Percentiles rank a stretch among this genome's conserved stretches.
Evolutionary conservation across 768 basidiomycete genomes (phyloP).

Genomic region (Nidularia sp.): DNA sequence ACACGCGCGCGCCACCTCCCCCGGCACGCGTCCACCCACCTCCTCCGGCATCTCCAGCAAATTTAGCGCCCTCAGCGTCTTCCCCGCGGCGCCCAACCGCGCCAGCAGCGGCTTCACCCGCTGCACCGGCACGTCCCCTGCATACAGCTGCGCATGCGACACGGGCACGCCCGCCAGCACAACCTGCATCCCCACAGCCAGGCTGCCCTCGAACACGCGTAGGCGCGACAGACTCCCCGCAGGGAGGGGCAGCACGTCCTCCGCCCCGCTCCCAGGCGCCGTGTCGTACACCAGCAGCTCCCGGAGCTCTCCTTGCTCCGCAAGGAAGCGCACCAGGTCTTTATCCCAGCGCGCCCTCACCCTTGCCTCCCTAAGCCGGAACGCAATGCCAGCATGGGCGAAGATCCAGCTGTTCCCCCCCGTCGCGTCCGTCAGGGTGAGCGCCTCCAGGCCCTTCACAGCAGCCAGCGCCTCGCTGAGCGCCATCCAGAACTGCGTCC

Average conservation of each 20-base stretch:
- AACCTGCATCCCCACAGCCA: slow-evolving; percentile 37
- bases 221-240: slow-evolving; percentile 27
- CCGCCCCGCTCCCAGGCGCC: slow-evolving; percentile 6
- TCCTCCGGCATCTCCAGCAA: slow-evolving; percentile 25
- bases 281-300: slow-evolving; percentile 27
- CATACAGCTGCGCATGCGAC: slow-evolving; percentile 39
- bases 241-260: slow-evolving; percentile 7
- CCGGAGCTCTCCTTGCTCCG: slow-evolving; percentile 38
- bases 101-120: slow-evolving; percentile 20
- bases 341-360: slow-evolving; percentile 48
- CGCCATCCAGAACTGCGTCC: slow-evolving; percentile 36
- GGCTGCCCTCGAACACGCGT: slow-evolving; percentile 38
- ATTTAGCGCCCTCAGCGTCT: slow-evolving; percentile 21
- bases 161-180: slow-evolving; percentile 35
- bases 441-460: slow-evolving; percentile 39
- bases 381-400: slow-evolving; percentile 29
- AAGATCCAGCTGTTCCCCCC: slow-evolving; percentile 42
- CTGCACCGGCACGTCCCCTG: slow-evolving; percentile 23
- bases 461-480: slow-evolving; percentile 37
- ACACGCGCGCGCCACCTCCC: slow-evolving; percentile 12
- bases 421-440: slow-evolving; percentile 36
- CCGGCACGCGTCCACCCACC: slow-evolving; percentile 3
- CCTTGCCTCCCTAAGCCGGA: slow-evolving; percentile 45
- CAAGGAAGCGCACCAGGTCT: slow-evolving; percentile 42
- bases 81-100: slow-evolving; percentile 16